These are phyloP conservation scores for Bretziella fagacearum DNA, from an alignment of 2,329 filamentous ascomycete species.

Conservation along the genomic window DNA sequence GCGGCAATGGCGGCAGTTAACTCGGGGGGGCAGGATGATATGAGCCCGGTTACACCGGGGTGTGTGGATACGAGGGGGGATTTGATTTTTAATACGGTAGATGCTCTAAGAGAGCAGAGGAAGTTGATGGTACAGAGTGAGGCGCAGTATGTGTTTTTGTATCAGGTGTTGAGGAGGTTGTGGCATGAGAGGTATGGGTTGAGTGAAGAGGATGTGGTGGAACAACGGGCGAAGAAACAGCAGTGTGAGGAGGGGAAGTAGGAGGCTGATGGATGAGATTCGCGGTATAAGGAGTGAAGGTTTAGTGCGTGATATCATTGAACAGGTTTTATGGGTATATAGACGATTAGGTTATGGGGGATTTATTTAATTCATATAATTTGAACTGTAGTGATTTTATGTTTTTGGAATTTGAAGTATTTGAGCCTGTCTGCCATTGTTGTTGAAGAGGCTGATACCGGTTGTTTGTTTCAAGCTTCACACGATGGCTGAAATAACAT, in stretches of 20 bases:
- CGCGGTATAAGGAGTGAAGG: neutral
- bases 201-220: constrained; percentile 8
- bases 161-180: constrained; percentile 62
- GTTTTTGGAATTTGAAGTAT: too few species aligned
- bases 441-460: too few species aligned
- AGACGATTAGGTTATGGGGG: too few species aligned
- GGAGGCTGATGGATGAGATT: neutral
- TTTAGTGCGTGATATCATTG: too few species aligned
- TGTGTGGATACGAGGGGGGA: constrained; percentile 28
- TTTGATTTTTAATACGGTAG: constrained; percentile 62
- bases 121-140: constrained; percentile 93
- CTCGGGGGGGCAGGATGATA: constrained; percentile 16
- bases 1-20: constrained; percentile 9
- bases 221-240: constrained; percentile 1
- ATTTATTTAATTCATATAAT: too few species aligned
- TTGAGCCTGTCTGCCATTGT: too few species aligned
- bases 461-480: too few species aligned
- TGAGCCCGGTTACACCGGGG: constrained; percentile 17
- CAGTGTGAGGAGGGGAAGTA: neutral
- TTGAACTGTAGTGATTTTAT: too few species aligned
- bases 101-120: constrained; percentile 66
- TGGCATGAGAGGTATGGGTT: constrained; percentile 49
- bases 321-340: too few species aligned
- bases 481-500: too few species aligned
- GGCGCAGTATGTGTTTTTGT: constrained; percentile 70